A percentile compares a stretch with the other conserved stretches of the same genome.
phyloP scores from a whole-genome alignment of 108 stramenopile genomes.

The Skeletonema marinoi region DNA sequence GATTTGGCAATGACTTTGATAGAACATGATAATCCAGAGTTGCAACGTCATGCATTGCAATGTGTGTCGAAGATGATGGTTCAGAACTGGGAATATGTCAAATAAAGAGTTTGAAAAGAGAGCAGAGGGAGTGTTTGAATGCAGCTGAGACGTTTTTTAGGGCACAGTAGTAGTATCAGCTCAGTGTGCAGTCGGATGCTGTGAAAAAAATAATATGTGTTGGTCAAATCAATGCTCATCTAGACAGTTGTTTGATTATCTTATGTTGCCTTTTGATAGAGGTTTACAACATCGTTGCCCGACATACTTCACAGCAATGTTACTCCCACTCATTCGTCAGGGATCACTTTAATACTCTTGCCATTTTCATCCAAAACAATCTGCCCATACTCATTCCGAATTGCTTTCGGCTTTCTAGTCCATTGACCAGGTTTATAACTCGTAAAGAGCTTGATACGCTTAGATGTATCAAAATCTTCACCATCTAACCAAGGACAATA shows the following conservation, averaged over 20 bases:
- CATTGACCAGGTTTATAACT: slow-evolving; percentile 47
- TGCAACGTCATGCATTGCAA: slow-evolving; percentile 89
- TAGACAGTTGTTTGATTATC: background rate
- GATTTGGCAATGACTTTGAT: slow-evolving; percentile 85
- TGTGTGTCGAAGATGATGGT: slow-evolving; percentile 94
- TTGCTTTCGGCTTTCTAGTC: slow-evolving; percentile 42
- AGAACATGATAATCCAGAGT: slow-evolving; percentile 77
- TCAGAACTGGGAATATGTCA: slow-evolving; percentile 67
- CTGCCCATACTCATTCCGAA: slow-evolving; percentile 41
- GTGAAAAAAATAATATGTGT: background rate
- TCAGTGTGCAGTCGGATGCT: background rate
- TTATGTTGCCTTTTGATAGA: background rate
- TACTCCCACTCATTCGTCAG: slow-evolving; percentile 2
- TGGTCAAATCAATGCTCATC: background rate
- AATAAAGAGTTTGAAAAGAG: slow-evolving; percentile 4
- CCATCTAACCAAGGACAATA: slow-evolving; percentile 40
- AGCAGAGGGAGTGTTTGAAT: background rate
- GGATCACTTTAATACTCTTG: slow-evolving; percentile 40
- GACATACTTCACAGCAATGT: too few relatives aligned
- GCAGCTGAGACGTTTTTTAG: background rate
- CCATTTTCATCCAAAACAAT: slow-evolving; percentile 44
- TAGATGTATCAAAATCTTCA: slow-evolving; percentile 5
- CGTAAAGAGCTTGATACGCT: slow-evolving; percentile 28
- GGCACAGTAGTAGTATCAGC: background rate
- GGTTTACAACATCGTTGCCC: too few relatives aligned